Conservation (phyloP, 2,329 filamentous ascomycete species). For the Myriosclerotinia duriaeana region DNA sequence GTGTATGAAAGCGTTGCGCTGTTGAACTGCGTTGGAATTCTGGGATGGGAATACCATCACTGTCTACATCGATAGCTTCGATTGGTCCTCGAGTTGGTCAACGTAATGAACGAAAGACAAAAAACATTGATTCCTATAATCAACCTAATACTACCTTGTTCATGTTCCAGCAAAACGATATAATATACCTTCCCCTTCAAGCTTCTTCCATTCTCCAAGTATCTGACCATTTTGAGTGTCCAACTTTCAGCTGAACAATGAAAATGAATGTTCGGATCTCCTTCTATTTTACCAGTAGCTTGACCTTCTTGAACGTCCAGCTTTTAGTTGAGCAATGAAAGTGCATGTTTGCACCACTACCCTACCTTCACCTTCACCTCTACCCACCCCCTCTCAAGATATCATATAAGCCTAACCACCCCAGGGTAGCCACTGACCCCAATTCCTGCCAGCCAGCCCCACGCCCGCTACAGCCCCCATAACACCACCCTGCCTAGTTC, state of each 20-base stretch:
- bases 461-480: conserved; percentile 16
- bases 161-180: not conserved
- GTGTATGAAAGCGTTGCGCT: too few species aligned
- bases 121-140: not conserved
- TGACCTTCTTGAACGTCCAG: not conserved
- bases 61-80: not conserved
- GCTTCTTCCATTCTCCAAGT: not conserved
- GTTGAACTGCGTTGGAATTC: too few species aligned
- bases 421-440: conserved; percentile 19
- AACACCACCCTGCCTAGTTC: not conserved
- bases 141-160: not conserved
- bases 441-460: conserved; percentile 19
- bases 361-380: too few species aligned
- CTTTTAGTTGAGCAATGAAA: not conserved
- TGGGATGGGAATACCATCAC: too few species aligned
- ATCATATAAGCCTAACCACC: not conserved
- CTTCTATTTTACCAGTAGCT: not conserved
- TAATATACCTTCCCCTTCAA: not conserved
- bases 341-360: not conserved
- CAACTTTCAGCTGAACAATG: not conserved
- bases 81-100: not conserved
- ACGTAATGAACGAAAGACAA: not conserved
- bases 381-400: too few species aligned
- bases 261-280: not conserved
- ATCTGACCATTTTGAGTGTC: not conserved